Base-by-base conservation (phyloP, 345 rosid genomes). In the Physaria fendleri region DNA sequence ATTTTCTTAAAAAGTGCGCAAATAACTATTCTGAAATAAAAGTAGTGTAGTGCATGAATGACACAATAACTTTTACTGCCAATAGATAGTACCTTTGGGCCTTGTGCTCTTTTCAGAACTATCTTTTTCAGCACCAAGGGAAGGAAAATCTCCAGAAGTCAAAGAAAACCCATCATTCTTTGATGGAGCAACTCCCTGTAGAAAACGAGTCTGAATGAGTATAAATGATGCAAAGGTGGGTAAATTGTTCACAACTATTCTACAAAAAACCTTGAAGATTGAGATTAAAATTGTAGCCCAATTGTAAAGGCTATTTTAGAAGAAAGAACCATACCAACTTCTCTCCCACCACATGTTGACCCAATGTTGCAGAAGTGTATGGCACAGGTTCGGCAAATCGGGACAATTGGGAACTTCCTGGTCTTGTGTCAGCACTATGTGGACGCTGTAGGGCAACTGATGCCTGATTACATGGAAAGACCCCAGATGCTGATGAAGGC, bases 381-480 rank as follows among this genome's bases (percentile, higher is more conserved):
- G 92, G 48, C 37, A 72, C 56, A 28, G 81, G 59, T 69, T 94
- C 99, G 32, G 99, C 96, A 75, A 94, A 94, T 41, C 99, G 92
- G n/a, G 99, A 94, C 65, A 94, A 76, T 42, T 85, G 97, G 43
- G 99, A 87, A 77, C 97, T 94, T 69, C 96, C 85, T 64, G 97
- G 97, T 65, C 97, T 90, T 74, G 99, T 88, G 62, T 94, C 99
- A 7, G 97, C 99, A 79, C 99, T 94, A 44, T 79, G 86, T 44
- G 99, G 99, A 49, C 97, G 99, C 52, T 80, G 73, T 34, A 90
- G 75, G 38, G 78, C 49, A 62, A 64, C 69, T 45, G 95, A 74
- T 46, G 83, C 56, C 72, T 85, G 96, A 77, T 62, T 90, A 59
- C 96, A 80, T 66, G 89, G 59, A 65, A 84, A 65, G 44, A 77